Evolutionary conservation across 1,139 yeast genomes (phyloP), one percentile per base, ranked within the genome.

Genomic region (Taphrina flavorubra): DNA sequence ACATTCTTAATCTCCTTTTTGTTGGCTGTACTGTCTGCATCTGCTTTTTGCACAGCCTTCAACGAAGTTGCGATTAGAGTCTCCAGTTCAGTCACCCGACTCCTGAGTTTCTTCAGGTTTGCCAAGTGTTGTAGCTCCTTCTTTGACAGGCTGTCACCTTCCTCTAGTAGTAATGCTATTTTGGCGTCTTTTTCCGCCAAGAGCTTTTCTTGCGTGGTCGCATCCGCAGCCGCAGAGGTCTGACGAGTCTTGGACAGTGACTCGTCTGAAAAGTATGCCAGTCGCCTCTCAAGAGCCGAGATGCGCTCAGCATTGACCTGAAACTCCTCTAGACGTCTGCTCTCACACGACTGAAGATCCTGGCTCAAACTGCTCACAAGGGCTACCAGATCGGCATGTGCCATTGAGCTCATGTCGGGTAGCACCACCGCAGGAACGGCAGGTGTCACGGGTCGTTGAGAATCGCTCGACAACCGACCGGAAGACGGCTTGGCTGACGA

Each of bases 131-230:
- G 85, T 47, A 91, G 81, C 75, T 94, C 97, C 71, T 86, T 88
- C 70, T 84, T 84, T 0, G 97, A 88, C 51, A 92, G 79, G 39
- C 84, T 85, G 72, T 89, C 88, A 3, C 97, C 97, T 77, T 92
- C 98, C 70, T 84, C 86, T 75, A 89, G 77, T 47, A 92, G 80
- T 71, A 82, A 79, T 36, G 85, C 87, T 71, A 89, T 82, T 49
- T 81, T 81, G 36, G 81, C 81, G 60, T 89, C 92, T 46, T 59
- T 59, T 40, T 65, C 68, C 4, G 68, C 68, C 13, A 65, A 31
- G 6, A 53, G 40, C 16, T 57, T 56, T 20, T 63, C 55, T 3
- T 53, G 57, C 20, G 47, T 25, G 1, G 49, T 37, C 16, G 58
- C 36, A 2, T 37, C 58, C 13, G 46, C n/a, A 14, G 51, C 34